Evolutionary conservation across 2,329 filamentous ascomycete species (phyloP), one percentile per base, ranked within the genome.

Genomic region (Trichoderma polysporum): DNA sequence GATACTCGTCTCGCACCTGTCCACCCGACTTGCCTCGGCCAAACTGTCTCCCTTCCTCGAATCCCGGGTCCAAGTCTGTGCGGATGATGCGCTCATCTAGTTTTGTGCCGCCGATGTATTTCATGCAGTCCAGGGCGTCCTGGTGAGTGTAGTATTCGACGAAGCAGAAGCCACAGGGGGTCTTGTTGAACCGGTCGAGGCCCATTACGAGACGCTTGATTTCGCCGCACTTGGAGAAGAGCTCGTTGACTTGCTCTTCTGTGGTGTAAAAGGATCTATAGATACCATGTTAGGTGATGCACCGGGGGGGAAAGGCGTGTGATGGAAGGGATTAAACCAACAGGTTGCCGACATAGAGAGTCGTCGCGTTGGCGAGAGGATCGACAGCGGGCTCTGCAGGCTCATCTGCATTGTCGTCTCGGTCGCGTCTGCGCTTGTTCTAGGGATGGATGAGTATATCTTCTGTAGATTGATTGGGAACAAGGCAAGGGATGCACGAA

Each of bases 91-190:
- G 90, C 84, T 99, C 95, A 79, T 99, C 95, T 53, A 99, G 87
- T 83, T 99, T 99, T 39, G 95, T 99, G 67, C 95, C 95, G 66
- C 95, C 95, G 74, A 99, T 90, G 78, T 98, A 99, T 81, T 98
- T 99, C 89, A 99, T 90, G 80, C 94, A 98, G 78, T 99, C 95
- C 58, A 99, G 86, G 9, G 95, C 95, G 79, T 99, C 95, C 76
- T 97, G 91, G 79, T 98, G 95, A 33, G 90, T 97, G 83, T 97
- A 98, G 82, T 99, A 99, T 81, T 99, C 95, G 75, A 99, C 95
- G 76, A 99, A 99, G 84, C 95, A 99, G 85, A 99, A 99, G 47
- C 95, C 95, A 80, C 95, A 99, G 1, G 95, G 95, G 0, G 95
- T 99, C 83, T 99, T 99, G 80, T 91, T 91, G 84, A 95, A 97